phyloP scores from a whole-genome alignment of 768 basidiomycete genomes.

The Mycena olivaceomarginata region DNA sequence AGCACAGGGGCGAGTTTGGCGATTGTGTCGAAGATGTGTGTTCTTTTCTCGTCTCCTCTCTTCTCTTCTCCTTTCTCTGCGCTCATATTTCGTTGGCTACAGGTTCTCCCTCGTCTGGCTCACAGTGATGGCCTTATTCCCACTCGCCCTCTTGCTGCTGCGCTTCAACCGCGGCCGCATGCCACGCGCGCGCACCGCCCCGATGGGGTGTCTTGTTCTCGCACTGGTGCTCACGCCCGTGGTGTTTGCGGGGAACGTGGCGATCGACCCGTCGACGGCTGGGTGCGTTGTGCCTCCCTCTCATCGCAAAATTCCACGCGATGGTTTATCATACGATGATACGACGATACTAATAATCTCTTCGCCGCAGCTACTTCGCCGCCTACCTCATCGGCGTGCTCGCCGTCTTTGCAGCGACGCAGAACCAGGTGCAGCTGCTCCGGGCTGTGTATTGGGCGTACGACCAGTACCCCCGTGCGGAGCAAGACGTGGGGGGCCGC shows the following conservation, averaged over 20 bases:
- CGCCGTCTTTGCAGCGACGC: constrained; percentile 66
- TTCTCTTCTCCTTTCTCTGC: background rate
- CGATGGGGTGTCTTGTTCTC: constrained; percentile 62
- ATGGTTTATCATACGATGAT: too few relatives aligned
- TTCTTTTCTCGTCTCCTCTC: background rate
- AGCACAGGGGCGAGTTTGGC: constrained; percentile 71
- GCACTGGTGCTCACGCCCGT: constrained; percentile 63
- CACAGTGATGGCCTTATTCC: constrained; percentile 78
- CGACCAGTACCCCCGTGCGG: constrained; percentile 73
- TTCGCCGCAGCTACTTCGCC: constrained; percentile 71
- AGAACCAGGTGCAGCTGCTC: constrained; percentile 73
- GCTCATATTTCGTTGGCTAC: background rate
- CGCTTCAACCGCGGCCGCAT: constrained; percentile 81
- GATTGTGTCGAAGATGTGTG: constrained; percentile 77
- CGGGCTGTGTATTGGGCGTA: constrained; percentile 77
- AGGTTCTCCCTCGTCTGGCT: constrained; percentile 85
- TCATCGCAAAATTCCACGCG: too few relatives aligned
- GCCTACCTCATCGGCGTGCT: constrained; percentile 76
- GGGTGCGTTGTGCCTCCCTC: constrained; percentile 62
- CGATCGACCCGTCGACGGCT: constrained; percentile 72
- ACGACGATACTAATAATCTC: background rate
- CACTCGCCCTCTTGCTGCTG: constrained; percentile 74
- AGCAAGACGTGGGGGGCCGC: constrained; percentile 64
- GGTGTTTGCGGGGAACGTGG: constrained; percentile 77
- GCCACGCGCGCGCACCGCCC: constrained; percentile 62